Evolutionary conservation across 139 green algal species (phyloP).

Genomic region (Chlorella vulgaris): DNA sequence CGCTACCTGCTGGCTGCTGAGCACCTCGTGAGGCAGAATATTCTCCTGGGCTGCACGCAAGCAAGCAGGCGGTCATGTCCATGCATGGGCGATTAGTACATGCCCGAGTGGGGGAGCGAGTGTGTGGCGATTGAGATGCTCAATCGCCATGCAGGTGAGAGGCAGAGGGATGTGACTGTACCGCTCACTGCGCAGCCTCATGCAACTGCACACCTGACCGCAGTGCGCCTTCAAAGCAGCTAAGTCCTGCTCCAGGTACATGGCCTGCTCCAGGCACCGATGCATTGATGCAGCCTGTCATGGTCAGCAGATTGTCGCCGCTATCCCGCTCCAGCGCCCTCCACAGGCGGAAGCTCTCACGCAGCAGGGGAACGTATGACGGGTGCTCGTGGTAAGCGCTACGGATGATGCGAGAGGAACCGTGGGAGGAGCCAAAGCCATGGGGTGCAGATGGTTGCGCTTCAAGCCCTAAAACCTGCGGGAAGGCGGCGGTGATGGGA

Average conservation of each 20-base stretch:
- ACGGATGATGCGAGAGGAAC: constrained; percentile 67
- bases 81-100: too few species aligned
- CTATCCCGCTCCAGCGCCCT: constrained; percentile 51
- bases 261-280: background rate
- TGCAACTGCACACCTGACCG: background rate
- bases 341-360: constrained; percentile 53
- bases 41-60: constrained; percentile 31
- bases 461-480: constrained; percentile 67
- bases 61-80: too few species aligned
- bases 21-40: constrained; percentile 61
- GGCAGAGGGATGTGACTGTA: background rate
- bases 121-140: too few species aligned
- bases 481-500: background rate
- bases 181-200: too few species aligned
- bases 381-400: constrained; percentile 61
- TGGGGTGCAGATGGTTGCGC: constrained; percentile 53
- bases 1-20: constrained; percentile 55
- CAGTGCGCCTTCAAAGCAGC: constrained; percentile 47
- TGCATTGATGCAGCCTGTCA: constrained; percentile 45
- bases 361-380: constrained; percentile 61
- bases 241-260: background rate
- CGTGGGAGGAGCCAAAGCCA: constrained; percentile 54
- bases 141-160: too few species aligned
- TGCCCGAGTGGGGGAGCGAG: too few species aligned
- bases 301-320: constrained; percentile 44